Evolutionary conservation across 768 basidiomycete species (phyloP).

Genomic region (Clitopilus passeckerianus): DNA sequence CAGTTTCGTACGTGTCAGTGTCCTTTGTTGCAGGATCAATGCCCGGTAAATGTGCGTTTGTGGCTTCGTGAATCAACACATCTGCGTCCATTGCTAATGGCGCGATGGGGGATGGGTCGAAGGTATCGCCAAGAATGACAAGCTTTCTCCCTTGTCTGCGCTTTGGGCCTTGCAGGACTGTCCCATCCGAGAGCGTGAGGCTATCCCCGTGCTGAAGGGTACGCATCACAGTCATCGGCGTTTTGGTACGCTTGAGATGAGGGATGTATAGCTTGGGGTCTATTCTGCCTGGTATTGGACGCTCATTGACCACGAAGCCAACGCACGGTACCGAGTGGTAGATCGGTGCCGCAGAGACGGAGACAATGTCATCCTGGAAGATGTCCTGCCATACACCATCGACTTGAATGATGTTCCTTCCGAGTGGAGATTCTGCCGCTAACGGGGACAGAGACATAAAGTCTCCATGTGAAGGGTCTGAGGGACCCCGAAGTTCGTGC

Average conservation of each 20-base stretch:
- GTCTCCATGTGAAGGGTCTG: conserved; percentile 53
- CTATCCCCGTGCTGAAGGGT: conserved; percentile 61
- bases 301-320: conserved; percentile 72
- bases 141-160: conserved; percentile 69
- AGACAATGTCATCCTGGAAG: conserved; percentile 48
- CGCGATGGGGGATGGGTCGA: conserved; percentile 66
- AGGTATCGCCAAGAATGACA: conserved; percentile 82
- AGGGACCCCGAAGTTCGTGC: conserved; percentile 70
- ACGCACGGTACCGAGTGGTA: conserved; percentile 77
- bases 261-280: conserved; percentile 64
- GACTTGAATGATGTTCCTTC: conserved; percentile 57
- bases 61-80: conserved; percentile 83
- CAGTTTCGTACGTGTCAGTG: conserved; percentile 53
- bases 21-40: conserved; percentile 57
- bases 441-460: conserved; percentile 40
- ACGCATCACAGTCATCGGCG: conserved; percentile 63
- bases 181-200: conserved; percentile 67
- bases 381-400: conserved; percentile 66
- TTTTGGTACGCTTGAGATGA: conserved; percentile 63
- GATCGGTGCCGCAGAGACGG: conserved; percentile 76
- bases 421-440: conserved; percentile 49
- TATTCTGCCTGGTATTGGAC: conserved; percentile 72
- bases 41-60: conserved; percentile 76
- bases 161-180: conserved; percentile 60
- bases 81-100: conserved; percentile 61